A percentile compares a stretch with the other conserved stretches of the same genome.
phyloP scores from a whole-genome alignment of 1,139 yeast genomes.

The Debaryomyces nepalensis region DNA sequence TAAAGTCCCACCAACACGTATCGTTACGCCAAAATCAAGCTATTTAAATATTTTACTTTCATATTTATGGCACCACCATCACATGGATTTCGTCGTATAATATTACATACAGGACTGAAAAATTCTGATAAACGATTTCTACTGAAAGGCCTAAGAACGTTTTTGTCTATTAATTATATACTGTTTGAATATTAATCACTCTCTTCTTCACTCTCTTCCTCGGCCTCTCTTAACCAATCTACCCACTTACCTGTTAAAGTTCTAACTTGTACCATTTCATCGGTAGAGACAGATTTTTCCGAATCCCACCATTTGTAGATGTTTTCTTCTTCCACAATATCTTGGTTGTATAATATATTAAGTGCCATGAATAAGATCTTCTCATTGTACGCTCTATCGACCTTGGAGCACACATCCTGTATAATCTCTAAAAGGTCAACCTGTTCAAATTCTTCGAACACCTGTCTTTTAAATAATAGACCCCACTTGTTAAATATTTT shows the following conservation, averaged over 20 bases:
- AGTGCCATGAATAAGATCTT: slow-evolving; percentile 66
- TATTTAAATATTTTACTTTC: not conserved
- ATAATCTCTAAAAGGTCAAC: slow-evolving; percentile 69
- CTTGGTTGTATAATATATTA: slow-evolving; percentile 74
- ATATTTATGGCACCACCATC: slow-evolving; percentile 9
- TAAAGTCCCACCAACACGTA: not conserved
- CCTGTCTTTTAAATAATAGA: slow-evolving; percentile 74
- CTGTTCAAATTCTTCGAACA: slow-evolving; percentile 78
- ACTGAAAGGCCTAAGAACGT: not conserved
- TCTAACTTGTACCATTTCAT: slow-evolving; percentile 53
- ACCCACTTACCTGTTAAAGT: slow-evolving; percentile 71
- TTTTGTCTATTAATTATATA: slow-evolving; percentile 9
- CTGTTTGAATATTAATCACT: slow-evolving; percentile 11
- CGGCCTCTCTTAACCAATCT: slow-evolving; percentile 88
- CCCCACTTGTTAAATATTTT: slow-evolving; percentile 85
- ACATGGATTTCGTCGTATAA: slow-evolving; percentile 10
- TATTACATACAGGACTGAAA: slow-evolving; percentile 4
- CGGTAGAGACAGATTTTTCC: slow-evolving; percentile 44
- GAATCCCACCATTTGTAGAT: slow-evolving; percentile 82
- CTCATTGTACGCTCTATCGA: slow-evolving; percentile 43
- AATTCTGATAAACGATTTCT: not conserved
- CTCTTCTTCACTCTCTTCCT: slow-evolving; percentile 52
- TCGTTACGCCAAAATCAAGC: not conserved
- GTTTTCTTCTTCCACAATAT: slow-evolving; percentile 79
- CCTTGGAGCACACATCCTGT: slow-evolving; percentile 49